Percentiles rank a stretch among this genome's conserved stretches.
Conservation (phyloP, 208 protist genomes). For the Acanthamoeba royreba region DNA sequence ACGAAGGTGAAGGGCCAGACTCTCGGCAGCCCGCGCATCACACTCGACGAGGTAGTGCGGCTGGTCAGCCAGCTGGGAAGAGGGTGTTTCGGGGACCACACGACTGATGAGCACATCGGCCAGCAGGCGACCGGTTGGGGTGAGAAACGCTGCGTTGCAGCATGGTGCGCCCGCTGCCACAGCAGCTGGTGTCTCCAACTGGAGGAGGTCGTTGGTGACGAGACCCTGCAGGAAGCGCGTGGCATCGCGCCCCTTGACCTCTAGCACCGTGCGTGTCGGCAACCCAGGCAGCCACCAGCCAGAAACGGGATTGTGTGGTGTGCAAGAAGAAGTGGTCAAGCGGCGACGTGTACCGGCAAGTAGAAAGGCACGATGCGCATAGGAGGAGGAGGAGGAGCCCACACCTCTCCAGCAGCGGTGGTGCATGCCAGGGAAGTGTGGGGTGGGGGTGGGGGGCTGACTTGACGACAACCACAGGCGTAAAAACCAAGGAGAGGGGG, state of each 20-base stretch:
- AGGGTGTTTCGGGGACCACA: neutral
- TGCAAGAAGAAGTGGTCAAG: no score
- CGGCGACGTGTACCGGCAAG: no score
- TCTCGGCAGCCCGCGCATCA: neutral
- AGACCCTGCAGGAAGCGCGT: neutral
- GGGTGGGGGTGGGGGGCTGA: no score
- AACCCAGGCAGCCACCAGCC: neutral
- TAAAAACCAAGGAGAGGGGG: no score
- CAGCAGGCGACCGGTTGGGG: neutral
- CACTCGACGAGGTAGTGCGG: neutral
- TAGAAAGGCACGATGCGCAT: no score
- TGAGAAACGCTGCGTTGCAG: neutral
- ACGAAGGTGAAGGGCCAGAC: neutral
- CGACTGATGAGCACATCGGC: neutral
- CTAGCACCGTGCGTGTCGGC: neutral
- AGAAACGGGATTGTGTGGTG: no score
- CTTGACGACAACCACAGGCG: no score
- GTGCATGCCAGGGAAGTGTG: no score
- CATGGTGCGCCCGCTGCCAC: neutral
- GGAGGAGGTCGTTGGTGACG: neutral
- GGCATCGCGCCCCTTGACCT: neutral
- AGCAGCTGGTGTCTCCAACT: neutral
- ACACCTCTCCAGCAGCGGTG: no score
- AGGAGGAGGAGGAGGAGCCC: no score
- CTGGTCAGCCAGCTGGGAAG: neutral